phyloP scores from a whole-genome alignment of 2,329 filamentous ascomycete species.

The Cadophora gregata region DNA sequence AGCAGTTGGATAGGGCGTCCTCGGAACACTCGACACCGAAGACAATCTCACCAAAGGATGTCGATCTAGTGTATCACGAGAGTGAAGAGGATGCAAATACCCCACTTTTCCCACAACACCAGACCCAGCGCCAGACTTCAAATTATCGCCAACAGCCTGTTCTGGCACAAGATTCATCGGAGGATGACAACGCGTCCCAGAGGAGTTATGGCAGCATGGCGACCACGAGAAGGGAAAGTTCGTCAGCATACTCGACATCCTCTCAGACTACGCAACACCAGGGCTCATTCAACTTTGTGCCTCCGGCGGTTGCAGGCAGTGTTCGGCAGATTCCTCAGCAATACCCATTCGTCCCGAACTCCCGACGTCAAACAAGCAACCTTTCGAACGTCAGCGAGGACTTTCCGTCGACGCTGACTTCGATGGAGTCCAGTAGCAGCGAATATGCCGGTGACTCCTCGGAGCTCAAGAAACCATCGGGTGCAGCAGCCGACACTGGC shows the following conservation, averaged over 20 bases:
- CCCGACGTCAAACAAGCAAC: constrained; percentile 37
- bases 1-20: constrained; percentile 47
- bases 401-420: constrained; percentile 44
- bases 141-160: constrained; percentile 39
- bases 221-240: constrained; percentile 48
- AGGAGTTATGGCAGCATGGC: constrained; percentile 51
- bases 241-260: constrained; percentile 42
- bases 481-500: constrained; percentile 76
- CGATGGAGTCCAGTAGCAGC: constrained; percentile 49
- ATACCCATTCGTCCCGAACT: constrained; percentile 43
- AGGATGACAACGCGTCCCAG: constrained; percentile 48
- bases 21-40: constrained; percentile 63
- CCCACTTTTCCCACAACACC: constrained; percentile 71
- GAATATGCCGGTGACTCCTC: constrained; percentile 45
- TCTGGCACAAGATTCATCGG: constrained; percentile 39
- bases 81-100: constrained; percentile 71
- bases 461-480: constrained; percentile 56
- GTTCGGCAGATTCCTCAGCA: constrained; percentile 42
- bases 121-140: constrained; percentile 49
- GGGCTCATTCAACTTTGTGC: constrained; percentile 52
- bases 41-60: constrained; percentile 95
- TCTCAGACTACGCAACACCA: constrained; percentile 41
- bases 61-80: constrained; percentile 83
- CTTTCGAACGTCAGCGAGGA: constrained; percentile 42
- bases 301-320: constrained; percentile 46